A percentile compares a stretch with the other conserved stretches of the same genome.
These are phyloP conservation scores for Acacia confusa DNA, from an alignment of 306 rosid genomes.

Conservation along the genomic window DNA sequence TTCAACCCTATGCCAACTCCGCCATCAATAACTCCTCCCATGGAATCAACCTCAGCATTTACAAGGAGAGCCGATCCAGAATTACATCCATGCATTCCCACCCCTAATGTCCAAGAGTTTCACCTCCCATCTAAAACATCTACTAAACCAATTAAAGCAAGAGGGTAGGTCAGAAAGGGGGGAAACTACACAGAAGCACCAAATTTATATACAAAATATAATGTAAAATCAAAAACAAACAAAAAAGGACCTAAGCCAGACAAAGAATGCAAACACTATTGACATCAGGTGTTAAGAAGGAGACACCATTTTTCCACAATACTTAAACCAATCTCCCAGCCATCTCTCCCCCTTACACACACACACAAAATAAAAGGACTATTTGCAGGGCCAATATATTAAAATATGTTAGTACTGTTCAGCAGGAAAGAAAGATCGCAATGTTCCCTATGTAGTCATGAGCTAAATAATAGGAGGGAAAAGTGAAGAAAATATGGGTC, in stretches of 20 bases:
- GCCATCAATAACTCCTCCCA: conserved; percentile 99
- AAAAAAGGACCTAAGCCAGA: neutral
- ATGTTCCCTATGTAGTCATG: neutral
- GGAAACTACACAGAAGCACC: conserved; percentile 8
- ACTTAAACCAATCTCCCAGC: conserved; percentile 10
- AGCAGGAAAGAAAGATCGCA: neutral
- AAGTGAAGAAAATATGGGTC: neutral
- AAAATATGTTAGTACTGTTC: neutral
- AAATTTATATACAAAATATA: neutral
- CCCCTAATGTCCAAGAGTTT: conserved; percentile 46
- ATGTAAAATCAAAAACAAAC: neutral
- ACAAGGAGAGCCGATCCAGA: conserved; percentile 79
- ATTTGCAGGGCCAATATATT: neutral
- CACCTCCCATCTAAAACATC: conserved; percentile 59
- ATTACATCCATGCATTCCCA: conserved; percentile 92
- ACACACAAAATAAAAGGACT: neutral
- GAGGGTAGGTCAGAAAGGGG: conserved; percentile 1
- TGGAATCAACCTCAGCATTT: conserved; percentile 99
- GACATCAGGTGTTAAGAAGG: conserved; percentile 6
- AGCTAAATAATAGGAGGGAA: neutral
- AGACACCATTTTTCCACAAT: neutral
- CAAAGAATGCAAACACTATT: conserved; percentile 12
- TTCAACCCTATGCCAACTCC: conserved; percentile 95
- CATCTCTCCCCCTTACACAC: neutral
- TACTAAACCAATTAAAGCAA: conserved; percentile 29